A percentile compares a stretch with the other conserved stretches of the same genome.
Evolutionary conservation across 1,284 basidiomycete genomes (phyloP).

Genomic region (Rhodotorula sp.): DNA sequence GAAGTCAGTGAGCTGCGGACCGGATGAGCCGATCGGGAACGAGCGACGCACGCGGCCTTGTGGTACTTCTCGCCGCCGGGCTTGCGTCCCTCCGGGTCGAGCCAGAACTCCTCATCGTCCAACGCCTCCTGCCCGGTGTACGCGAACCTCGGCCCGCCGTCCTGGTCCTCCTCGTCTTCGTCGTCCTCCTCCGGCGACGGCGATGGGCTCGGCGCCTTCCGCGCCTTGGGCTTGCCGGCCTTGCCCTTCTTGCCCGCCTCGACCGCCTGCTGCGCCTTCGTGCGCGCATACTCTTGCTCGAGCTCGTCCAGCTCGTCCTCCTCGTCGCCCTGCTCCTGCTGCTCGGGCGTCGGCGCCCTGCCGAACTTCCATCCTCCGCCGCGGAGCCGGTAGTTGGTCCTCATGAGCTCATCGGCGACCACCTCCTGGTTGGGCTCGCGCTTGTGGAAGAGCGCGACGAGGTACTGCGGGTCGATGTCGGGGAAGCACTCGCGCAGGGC

Average conservation of each 20-base stretch:
- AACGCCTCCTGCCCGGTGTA: not conserved
- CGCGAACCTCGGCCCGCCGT: not conserved
- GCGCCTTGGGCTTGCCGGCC: not conserved
- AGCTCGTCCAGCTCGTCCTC: not conserved
- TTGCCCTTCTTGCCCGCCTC: not conserved
- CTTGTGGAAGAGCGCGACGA: not conserved
- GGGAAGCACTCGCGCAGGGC: not conserved
- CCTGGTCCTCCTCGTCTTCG: conserved; percentile 1
- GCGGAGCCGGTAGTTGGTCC: conserved; percentile 4
- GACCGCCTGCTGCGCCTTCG: not conserved
- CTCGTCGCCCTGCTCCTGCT: not conserved
- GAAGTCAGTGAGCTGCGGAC: too few species aligned
- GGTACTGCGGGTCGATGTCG: not conserved
- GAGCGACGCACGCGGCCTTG: conserved; percentile 14
- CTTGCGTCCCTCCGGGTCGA: not conserved
- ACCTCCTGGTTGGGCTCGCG: not conserved
- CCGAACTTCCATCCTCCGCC: not conserved
- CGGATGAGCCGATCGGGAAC: too few species aligned
- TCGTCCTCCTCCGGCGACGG: not conserved
- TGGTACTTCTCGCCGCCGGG: not conserved
- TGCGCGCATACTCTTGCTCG: not conserved
- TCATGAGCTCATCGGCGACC: not conserved
- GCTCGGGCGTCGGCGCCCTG: not conserved
- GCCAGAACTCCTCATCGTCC: not conserved
- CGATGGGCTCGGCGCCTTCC: not conserved